Conservation (phyloP, 495 filamentous ascomycete genomes). For the Pseudoneurospora amorphoporcata region DNA sequence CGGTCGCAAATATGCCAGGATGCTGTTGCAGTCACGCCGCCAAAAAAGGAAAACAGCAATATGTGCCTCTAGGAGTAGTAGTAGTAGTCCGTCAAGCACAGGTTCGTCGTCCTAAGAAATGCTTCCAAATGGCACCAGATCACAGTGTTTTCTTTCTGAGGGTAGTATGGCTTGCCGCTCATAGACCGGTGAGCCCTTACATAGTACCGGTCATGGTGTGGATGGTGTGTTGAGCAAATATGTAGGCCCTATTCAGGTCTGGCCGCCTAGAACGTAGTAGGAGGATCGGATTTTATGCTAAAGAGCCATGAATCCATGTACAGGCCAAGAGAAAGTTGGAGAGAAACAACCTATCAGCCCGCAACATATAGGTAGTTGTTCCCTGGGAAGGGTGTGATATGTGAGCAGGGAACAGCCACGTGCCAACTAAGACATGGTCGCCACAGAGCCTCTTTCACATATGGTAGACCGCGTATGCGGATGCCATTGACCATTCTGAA, state of each 20-base stretch:
- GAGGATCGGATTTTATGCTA: not conserved
- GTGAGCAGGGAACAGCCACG: not conserved
- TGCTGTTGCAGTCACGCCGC: not conserved
- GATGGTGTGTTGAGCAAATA: not conserved
- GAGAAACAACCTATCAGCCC: not conserved
- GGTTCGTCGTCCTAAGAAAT: not conserved
- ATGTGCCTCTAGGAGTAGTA: not conserved
- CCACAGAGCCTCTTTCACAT: not conserved
- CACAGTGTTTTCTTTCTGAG: not conserved
- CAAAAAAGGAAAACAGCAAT: not conserved
- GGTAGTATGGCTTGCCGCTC: not conserved
- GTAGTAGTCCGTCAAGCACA: not conserved
- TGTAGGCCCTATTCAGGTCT: not conserved
- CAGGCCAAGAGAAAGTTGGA: not conserved
- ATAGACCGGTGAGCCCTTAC: not conserved
- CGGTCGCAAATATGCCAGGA: not conserved
- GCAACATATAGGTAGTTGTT: not conserved
- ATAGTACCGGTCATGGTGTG: not conserved
- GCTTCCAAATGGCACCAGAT: not conserved
- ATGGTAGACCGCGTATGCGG: not conserved
- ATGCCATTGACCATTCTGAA: not conserved
- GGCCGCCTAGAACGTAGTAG: not conserved
- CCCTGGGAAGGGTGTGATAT: not conserved
- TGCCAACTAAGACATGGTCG: not conserved
- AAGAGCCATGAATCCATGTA: not conserved